Evolutionary conservation across 2,329 filamentous ascomycete genomes (phyloP).

Genomic region (Fusarium buharicum): DNA sequence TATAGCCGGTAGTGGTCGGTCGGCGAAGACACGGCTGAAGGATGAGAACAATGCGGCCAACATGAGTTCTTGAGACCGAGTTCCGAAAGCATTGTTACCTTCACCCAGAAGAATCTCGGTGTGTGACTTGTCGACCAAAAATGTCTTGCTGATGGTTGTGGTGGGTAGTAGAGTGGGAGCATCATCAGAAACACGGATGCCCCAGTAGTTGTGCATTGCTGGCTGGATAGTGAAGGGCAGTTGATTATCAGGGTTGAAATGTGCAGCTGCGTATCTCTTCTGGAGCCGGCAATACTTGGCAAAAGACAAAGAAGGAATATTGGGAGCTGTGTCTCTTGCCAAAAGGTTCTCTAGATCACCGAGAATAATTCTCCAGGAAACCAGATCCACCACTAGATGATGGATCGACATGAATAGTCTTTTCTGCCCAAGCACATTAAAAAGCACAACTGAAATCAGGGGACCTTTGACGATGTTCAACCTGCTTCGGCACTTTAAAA

Average conservation of each 20-base stretch:
- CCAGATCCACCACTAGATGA: not conserved
- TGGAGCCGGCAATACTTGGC: not conserved
- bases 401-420: not conserved
- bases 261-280: not conserved
- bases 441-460: not conserved
- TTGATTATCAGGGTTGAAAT: not conserved
- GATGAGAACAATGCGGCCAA: constrained; percentile 42
- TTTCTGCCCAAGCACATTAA: not conserved
- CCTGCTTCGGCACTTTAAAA: not conserved
- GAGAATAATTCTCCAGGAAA: not conserved
- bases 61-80: constrained; percentile 48
- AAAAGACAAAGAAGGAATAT: not conserved
- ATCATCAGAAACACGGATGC: not conserved
- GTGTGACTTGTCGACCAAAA: constrained; percentile 11
- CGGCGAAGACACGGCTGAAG: constrained; percentile 43
- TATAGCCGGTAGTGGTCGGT: constrained; percentile 41
- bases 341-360: not conserved
- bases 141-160: not conserved
- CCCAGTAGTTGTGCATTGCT: not conserved
- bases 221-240: constrained; percentile 21
- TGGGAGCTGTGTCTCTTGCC: not conserved
- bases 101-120: constrained; percentile 21
- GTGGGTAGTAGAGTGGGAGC: not conserved
- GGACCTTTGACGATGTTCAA: not conserved
- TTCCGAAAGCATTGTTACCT: constrained; percentile 40